phyloP scores from a whole-genome alignment of 164 flowering plant species.

The Aristolochia contorta region DNA sequence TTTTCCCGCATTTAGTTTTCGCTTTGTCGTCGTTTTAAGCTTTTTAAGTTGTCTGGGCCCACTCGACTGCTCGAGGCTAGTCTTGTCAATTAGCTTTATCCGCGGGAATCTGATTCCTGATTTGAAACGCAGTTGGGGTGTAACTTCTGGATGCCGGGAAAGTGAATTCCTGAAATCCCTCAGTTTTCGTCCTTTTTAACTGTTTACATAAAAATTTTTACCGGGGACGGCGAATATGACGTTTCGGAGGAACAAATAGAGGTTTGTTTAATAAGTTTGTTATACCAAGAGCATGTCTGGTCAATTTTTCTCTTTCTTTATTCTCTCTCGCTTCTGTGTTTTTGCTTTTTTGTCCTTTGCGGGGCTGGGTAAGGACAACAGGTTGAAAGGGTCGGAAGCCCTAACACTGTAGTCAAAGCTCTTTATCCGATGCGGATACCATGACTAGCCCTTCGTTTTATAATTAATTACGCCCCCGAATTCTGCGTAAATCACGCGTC shows the following conservation, averaged over 20 bases:
- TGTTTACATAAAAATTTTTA: no score
- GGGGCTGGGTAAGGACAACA: background rate
- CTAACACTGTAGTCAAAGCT: background rate
- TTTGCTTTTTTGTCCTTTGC: background rate
- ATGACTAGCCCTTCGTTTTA: background rate
- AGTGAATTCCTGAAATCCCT: no score
- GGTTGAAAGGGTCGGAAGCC: no score
- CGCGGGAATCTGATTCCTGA: background rate
- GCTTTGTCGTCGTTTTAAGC: background rate
- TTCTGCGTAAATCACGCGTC: background rate
- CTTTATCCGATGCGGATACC: background rate
- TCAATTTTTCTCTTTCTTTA: background rate
- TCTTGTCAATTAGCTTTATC: no score
- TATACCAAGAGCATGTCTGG: background rate
- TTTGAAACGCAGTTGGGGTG: no score
- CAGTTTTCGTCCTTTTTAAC: no score
- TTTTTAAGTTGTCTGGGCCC: background rate
- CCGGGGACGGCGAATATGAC: no score
- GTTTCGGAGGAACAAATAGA: background rate
- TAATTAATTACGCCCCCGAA: background rate
- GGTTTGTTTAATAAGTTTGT: background rate
- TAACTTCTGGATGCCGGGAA: no score
- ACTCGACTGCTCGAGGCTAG: background rate
- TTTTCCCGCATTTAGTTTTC: no score
- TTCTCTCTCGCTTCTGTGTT: background rate